phyloP scores from a whole-genome alignment of 176 grass and related monocot genomes.

The Raddia guianensis region DNA sequence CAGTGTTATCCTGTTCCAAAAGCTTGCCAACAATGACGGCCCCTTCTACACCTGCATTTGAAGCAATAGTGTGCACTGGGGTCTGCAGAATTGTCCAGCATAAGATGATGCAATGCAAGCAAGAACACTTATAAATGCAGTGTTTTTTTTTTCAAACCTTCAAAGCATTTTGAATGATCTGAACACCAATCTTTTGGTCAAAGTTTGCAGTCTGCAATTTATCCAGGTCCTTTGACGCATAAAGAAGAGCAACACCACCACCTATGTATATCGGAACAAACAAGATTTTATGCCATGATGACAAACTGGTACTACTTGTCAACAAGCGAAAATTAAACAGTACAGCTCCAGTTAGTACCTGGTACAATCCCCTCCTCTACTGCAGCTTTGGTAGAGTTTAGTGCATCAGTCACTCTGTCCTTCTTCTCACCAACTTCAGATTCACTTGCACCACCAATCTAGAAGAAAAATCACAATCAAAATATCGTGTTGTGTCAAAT shows the following conservation, averaged over 20 bases:
- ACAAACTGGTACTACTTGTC: background rate
- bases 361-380: conserved; percentile 68
- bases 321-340: background rate
- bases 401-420: conserved; percentile 61
- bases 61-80: conserved; percentile 74
- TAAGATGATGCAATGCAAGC: background rate
- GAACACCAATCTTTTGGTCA: conserved; percentile 95
- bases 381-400: conserved; percentile 68
- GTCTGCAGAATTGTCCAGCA: conserved; percentile 52
- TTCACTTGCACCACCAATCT: conserved; percentile 67
- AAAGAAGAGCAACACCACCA: conserved; percentile 96
- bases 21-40: conserved; percentile 75
- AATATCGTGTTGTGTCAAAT: background rate
- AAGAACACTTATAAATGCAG: background rate
- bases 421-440: conserved; percentile 63
- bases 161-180: conserved; percentile 97
- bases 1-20: conserved; percentile 75
- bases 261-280: conserved; percentile 40
- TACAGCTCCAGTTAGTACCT: conserved; percentile 22
- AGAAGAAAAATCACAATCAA: background rate
- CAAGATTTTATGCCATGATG: background rate
- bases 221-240: conserved; percentile 82
- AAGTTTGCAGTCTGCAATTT: conserved; percentile 84
- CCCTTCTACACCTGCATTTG: conserved; percentile 78
- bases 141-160: conserved; percentile 28